Evolutionary conservation across 176 grass and related monocot genomes (phyloP).

Genomic region (Avena atlantica): DNA sequence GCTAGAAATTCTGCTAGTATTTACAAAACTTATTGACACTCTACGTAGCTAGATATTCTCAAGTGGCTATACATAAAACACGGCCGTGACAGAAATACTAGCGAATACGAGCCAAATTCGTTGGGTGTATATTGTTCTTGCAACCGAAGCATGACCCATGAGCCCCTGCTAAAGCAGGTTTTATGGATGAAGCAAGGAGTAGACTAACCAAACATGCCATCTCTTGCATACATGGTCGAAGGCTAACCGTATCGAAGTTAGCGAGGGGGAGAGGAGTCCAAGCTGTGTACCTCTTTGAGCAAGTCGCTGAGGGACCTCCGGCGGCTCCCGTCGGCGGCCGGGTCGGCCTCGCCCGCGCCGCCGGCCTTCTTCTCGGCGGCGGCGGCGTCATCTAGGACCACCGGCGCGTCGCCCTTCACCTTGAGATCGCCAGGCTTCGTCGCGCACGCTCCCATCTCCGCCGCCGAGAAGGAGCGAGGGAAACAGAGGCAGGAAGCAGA

Average conservation of each 20-base stretch:
- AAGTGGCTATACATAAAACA: not conserved
- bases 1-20: not conserved
- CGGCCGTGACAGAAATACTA: not conserved
- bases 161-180: not conserved
- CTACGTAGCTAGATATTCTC: not conserved
- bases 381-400: constrained; percentile 28
- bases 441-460: constrained; percentile 61
- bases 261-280: not conserved
- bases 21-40: no score
- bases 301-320: constrained; percentile 62
- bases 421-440: constrained; percentile 58
- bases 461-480: not conserved
- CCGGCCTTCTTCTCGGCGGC: constrained; percentile 40
- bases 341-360: constrained; percentile 16
- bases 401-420: constrained; percentile 37
- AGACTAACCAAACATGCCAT: not conserved
- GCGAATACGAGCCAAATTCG: not conserved
- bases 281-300: constrained; percentile 45
- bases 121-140: not conserved
- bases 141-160: not conserved
- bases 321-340: constrained; percentile 40
- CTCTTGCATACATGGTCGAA: not conserved
- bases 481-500: not conserved
- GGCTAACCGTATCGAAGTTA: not conserved
- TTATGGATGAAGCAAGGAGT: not conserved